These are phyloP conservation scores for Tetrapisispora pingtungensis DNA, from an alignment of 805 yeast species.

Conservation along the genomic window DNA sequence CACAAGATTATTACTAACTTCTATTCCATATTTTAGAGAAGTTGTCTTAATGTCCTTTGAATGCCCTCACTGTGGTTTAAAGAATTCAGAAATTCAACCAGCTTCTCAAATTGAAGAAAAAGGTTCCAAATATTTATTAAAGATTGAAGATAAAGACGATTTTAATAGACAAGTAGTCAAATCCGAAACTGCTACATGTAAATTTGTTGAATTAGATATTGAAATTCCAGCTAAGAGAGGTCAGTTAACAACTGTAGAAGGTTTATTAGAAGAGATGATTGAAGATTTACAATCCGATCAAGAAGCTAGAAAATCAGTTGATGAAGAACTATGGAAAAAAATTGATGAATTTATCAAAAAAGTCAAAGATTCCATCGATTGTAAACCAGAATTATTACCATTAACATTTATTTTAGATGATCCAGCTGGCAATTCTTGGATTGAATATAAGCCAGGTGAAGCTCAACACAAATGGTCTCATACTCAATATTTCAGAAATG, in stretches of 20 bases:
- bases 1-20: conserved; percentile 74
- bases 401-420: conserved; percentile 75
- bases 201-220: conserved; percentile 73
- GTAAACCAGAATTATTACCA: conserved; percentile 61
- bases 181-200: conserved; percentile 74
- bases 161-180: conserved; percentile 87
- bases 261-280: conserved; percentile 72
- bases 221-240: conserved; percentile 96
- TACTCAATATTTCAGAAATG: conserved; percentile 70
- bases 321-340: conserved; percentile 67
- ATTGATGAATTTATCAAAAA: conserved; percentile 59
- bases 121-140: conserved; percentile 65
- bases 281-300: conserved; percentile 76
- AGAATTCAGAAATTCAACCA: conserved; percentile 90
- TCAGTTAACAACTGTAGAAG: conserved; percentile 87
- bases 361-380: conserved; percentile 51
- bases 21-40: conserved; percentile 86
- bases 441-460: conserved; percentile 80
- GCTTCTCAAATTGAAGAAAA: conserved; percentile 86
- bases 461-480: conserved; percentile 85
- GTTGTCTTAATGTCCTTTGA: conserved; percentile 88
- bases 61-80: conserved; percentile 90
- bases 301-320: conserved; percentile 59
- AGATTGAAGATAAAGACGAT: conserved; percentile 59
- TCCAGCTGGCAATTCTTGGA: conserved; percentile 97